These are phyloP conservation scores for Populus deltoides DNA, from an alignment of 345 rosid species.

Conservation along the genomic window DNA sequence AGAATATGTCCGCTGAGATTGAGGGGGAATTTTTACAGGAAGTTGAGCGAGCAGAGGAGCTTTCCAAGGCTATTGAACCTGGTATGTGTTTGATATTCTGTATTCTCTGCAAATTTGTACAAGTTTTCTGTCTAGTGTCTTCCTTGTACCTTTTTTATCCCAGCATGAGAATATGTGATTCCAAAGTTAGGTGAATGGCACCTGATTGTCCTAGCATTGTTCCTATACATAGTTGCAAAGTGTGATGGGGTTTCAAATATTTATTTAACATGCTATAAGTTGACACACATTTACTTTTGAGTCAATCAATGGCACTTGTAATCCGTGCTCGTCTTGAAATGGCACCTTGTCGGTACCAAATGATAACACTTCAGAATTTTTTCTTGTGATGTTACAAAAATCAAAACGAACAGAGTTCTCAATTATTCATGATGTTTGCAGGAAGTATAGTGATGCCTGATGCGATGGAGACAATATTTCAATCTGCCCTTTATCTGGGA, in stretches of 20 bases:
- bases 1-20: slow-evolving; percentile 53
- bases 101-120: not conserved
- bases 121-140: not conserved
- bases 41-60: slow-evolving; percentile 83
- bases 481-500: slow-evolving; percentile 84
- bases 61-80: slow-evolving; percentile 63
- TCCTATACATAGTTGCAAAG: not conserved
- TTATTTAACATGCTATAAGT: not conserved
- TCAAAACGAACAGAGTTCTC: not conserved
- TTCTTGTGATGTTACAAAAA: not conserved
- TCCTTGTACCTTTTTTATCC: not conserved
- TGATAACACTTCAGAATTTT: not conserved
- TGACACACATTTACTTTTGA: not conserved
- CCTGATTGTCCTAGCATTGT: not conserved
- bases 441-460: slow-evolving; percentile 83
- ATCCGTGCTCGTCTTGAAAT: not conserved
- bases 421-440: slow-evolving; percentile 31
- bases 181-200: not conserved
- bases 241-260: not conserved
- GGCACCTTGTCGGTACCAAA: not conserved
- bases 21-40: slow-evolving; percentile 74
- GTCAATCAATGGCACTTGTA: not conserved
- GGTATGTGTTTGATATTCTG: slow-evolving; percentile 44
- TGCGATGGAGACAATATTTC: slow-evolving; percentile 91
- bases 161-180: not conserved